These are phyloP conservation scores for Clarireedia homoeocarpa DNA, from an alignment of 2,329 filamentous ascomycete species.

Conservation along the genomic window DNA sequence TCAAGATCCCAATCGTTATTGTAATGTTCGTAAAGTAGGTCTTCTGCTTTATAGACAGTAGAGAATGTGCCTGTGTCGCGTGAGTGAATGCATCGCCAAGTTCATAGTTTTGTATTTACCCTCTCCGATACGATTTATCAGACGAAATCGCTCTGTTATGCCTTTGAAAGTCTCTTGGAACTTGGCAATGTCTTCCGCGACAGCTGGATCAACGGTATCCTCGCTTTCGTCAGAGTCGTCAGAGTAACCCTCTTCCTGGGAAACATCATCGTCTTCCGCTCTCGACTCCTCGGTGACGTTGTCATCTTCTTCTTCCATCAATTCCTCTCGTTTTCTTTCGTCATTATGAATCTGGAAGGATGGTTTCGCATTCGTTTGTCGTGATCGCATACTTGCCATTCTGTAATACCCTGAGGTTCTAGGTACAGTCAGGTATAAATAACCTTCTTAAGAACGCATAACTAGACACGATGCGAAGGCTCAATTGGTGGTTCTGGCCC, in stretches of 20 bases:
- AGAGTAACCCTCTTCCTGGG: constrained; percentile 36
- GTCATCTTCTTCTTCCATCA: constrained; percentile 30
- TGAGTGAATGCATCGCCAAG: constrained; percentile 10
- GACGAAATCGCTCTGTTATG: constrained; percentile 74
- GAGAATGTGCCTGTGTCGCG: constrained; percentile 75
- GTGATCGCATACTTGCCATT: constrained; percentile 26
- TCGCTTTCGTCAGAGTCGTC: constrained; percentile 50
- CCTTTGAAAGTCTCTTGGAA: constrained; percentile 76
- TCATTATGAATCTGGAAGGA: constrained; percentile 35
- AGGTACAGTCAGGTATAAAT: constrained; percentile 1
- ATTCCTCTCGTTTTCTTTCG: constrained; percentile 29
- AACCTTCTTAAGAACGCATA: constrained; percentile 1
- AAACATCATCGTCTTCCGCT: constrained; percentile 17
- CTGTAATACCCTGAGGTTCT: not conserved
- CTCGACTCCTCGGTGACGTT: constrained; percentile 27
- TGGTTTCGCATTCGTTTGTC: constrained; percentile 23
- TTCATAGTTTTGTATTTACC: constrained; percentile 42
- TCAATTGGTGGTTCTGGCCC: not conserved
- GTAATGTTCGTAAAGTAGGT: constrained; percentile 75
- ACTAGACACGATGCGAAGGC: not conserved
- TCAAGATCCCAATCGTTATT: constrained; percentile 82
- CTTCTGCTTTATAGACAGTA: constrained; percentile 97
- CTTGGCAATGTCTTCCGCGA: constrained; percentile 80
- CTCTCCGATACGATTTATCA: constrained; percentile 97
- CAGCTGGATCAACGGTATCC: constrained; percentile 54